Percentiles rank a stretch among this genome's conserved stretches.
These are phyloP conservation scores for Dactylorhiza incarnata DNA, from an alignment of 106 monocot species.

Conservation along the genomic window DNA sequence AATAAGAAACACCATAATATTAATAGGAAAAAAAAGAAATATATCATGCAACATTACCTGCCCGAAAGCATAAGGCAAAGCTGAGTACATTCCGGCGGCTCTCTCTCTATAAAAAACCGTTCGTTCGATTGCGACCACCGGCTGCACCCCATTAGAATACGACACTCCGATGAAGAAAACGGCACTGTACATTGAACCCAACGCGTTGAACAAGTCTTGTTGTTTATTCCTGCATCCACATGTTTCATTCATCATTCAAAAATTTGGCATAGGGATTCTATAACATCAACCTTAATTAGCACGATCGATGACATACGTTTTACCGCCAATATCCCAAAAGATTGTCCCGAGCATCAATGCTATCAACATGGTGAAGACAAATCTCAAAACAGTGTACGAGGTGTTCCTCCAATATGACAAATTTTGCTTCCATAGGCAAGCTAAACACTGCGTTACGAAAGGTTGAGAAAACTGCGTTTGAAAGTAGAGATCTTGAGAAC, in stretches of 20 bases:
- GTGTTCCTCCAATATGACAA: conserved; percentile 26
- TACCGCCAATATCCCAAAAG: conserved; percentile 21
- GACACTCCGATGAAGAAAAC: conserved; percentile 29
- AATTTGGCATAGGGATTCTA: background rate
- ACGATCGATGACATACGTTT: conserved; percentile 12
- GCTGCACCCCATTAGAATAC: conserved; percentile 20
- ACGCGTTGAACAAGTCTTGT: conserved; percentile 36
- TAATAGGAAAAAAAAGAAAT: background rate
- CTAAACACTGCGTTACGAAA: conserved; percentile 13
- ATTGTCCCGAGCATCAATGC: conserved; percentile 19
- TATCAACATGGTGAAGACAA: conserved; percentile 22
- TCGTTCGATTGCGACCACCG: conserved; percentile 16
- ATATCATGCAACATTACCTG: conserved; percentile 9
- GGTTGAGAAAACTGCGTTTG: conserved; percentile 19
- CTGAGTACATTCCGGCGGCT: conserved; percentile 22
- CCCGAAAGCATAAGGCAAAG: conserved; percentile 23
- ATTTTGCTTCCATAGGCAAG: conserved; percentile 28
- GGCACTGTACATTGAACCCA: conserved; percentile 35
- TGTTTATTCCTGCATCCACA: background rate
- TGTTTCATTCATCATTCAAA: background rate
- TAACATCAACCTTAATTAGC: background rate
- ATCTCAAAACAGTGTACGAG: conserved; percentile 17
- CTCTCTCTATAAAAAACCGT: conserved; percentile 22
- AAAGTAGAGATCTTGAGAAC: conserved; percentile 17
- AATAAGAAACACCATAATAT: background rate